phyloP scores from a whole-genome alignment of 805 yeast genomes.

The Suhomyces sp. region DNA sequence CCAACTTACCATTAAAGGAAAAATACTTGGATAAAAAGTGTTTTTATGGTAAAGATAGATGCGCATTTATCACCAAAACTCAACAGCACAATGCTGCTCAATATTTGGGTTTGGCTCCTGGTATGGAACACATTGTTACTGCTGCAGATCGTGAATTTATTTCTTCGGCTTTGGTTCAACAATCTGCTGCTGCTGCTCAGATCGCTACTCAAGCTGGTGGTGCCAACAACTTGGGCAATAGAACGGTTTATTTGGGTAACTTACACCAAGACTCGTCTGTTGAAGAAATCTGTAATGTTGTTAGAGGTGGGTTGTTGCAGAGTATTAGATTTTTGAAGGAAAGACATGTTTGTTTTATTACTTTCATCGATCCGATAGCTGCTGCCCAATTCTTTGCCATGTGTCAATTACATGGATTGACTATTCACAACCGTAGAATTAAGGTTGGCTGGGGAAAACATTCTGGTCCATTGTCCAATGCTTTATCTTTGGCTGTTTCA shows the following conservation, averaged over 20 bases:
- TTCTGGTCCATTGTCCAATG: conserved; percentile 86
- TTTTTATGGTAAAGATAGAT: conserved; percentile 90
- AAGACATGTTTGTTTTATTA: conserved; percentile 89
- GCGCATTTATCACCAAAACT: conserved; percentile 90
- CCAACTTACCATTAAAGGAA: conserved; percentile 61
- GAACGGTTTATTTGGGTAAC: conserved; percentile 90
- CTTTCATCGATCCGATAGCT: conserved; percentile 94
- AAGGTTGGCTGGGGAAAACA: conserved; percentile 98
- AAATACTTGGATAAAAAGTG: conserved; percentile 77
- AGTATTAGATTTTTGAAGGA: conserved; percentile 76
- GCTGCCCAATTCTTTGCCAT: conserved; percentile 97
- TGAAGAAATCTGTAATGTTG: conserved; percentile 94
- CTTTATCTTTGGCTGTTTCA: conserved; percentile 83
- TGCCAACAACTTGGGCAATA: conserved; percentile 83
- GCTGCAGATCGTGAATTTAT: conserved; percentile 63
- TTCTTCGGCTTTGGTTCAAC: conserved; percentile 80
- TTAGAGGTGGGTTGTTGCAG: conserved; percentile 91
- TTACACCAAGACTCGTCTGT: conserved; percentile 83
- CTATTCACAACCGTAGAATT: conserved; percentile 80
- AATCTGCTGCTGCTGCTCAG: conserved; percentile 96
- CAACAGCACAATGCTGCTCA: conserved; percentile 98
- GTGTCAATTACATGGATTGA: conserved; percentile 85
- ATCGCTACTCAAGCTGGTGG: conserved; percentile 96
- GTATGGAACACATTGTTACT: conserved; percentile 75
- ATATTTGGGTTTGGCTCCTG: conserved; percentile 86